Base-by-base conservation (phyloP, 2,329 filamentous ascomycete species). In the Aspergillus quadrilineatus region DNA sequence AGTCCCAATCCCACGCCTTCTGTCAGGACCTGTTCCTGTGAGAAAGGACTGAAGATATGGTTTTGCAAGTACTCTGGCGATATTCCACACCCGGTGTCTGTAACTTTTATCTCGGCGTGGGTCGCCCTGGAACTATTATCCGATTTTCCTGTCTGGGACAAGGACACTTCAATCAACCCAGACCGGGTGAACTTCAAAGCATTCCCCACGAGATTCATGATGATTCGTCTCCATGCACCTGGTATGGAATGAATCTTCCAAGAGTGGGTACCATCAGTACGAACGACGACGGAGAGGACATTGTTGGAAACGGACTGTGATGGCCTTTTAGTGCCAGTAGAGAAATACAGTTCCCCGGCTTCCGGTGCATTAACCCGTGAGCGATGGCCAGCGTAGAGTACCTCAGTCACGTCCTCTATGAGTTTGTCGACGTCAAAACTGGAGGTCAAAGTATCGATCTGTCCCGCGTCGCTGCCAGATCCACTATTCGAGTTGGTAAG, bases 21-120 rank as follows among this genome's bases (percentile, higher is more conserved):
- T 0, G 80, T 75, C 0, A 89, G 68, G 0, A 74, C 65, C 36
- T 86, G 78, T 63, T 89, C 87, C 60, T 89, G 86, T 0, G 78
- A 71, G 58, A 89, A 89, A 0, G 86, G 83, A 0, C 78, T 79
- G 63, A 85, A 89, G 0, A 88, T 68, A 6, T 79, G 77, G 14
- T 82, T 78, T 28, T 77, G 73, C 1, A 88, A 72, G 60, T 83
- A 89, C 1, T 86, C 80, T 0, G 79, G 70, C 0, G 78, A 77
- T 17, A 89, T 89, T 0, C 87, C 87, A 26, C 77, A 77, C 1
- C 87, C 87, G 0, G 86, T 85, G 59, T 89, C 87, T 0, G 74
- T 75, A 1, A 89, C 78, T 0, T 75, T 79, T 0, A 82, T 62
- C 30, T 69, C 63, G 1, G 68, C 66, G 15, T 65, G 32, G 1